These are phyloP conservation scores for Coniochaeta pulveracea DNA, from an alignment of 2,329 filamentous ascomycete species.

Conservation along the genomic window DNA sequence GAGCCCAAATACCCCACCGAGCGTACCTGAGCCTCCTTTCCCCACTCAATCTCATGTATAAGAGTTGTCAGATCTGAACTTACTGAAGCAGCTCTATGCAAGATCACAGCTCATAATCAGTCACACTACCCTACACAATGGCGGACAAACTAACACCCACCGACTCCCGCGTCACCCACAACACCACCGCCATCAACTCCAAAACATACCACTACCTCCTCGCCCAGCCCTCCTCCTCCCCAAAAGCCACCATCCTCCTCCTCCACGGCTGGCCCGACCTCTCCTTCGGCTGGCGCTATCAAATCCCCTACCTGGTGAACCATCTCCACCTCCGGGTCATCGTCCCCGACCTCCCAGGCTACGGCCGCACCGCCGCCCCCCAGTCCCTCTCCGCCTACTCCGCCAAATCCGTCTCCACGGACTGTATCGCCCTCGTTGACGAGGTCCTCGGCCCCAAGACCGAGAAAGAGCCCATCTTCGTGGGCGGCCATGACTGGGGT, in stretches of 20 bases:
- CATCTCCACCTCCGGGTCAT: conserved; percentile 71
- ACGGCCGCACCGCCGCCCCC: conserved; percentile 64
- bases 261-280: conserved; percentile 78
- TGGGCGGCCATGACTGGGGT: conserved; percentile 93
- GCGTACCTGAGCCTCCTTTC: too few species aligned
- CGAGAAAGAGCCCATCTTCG: conserved; percentile 54
- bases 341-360: conserved; percentile 78
- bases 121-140: conserved; percentile 19
- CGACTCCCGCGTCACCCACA: conserved; percentile 56
- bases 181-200: conserved; percentile 53
- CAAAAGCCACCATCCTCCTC: conserved; percentile 22
- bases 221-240: conserved; percentile 31
- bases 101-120: too few species aligned
- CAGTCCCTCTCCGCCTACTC: conserved; percentile 52
- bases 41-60: too few species aligned
- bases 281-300: conserved; percentile 77
- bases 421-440: conserved; percentile 61
- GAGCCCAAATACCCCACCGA: too few species aligned
- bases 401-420: conserved; percentile 59
- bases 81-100: too few species aligned
- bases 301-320: conserved; percentile 65
- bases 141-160: conserved; percentile 52
- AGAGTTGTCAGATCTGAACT: too few species aligned
- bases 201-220: conserved; percentile 59
- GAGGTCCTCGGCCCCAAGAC: conserved; percentile 42